These are phyloP conservation scores for Lindgomyces ingoldianus DNA, from an alignment of 495 filamentous ascomycete genomes.

Conservation along the genomic window DNA sequence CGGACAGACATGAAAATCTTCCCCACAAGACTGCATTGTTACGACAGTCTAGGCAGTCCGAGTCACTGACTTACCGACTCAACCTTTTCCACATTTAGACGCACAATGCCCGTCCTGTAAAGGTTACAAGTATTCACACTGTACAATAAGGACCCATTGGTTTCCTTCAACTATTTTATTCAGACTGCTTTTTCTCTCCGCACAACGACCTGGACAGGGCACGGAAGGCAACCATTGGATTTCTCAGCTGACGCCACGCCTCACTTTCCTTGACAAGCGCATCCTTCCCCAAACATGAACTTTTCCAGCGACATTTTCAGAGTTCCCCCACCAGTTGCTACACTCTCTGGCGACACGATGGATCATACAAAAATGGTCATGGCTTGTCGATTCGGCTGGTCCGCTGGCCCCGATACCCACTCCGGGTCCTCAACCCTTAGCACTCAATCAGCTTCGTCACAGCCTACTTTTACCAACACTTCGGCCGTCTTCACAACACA, in stretches of 20 bases:
- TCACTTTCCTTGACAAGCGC: not conserved
- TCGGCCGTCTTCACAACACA: not conserved
- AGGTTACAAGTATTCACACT: not conserved
- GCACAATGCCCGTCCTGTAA: constrained; percentile 4
- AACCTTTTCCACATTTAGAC: not conserved
- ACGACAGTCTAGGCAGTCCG: not conserved
- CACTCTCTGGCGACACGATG: constrained; percentile 19
- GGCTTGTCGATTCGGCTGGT: constrained; percentile 29
- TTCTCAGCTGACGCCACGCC: constrained; percentile 18
- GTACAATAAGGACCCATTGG: not conserved
- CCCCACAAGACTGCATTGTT: not conserved
- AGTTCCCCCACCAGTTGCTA: not conserved
- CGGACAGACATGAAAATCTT: not conserved
- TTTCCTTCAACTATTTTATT: constrained; percentile 7
- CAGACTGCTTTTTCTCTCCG: not conserved
- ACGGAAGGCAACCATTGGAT: constrained; percentile 8
- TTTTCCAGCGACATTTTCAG: constrained; percentile 20
- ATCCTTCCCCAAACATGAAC: constrained; percentile 11
- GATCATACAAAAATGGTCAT: constrained; percentile 20
- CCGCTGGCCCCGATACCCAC: constrained; percentile 1
- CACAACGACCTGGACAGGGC: not conserved
- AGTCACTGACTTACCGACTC: not conserved
- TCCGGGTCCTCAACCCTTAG: not conserved
- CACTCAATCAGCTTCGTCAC: not conserved
- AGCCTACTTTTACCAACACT: not conserved